These are phyloP conservation scores for Syncephalastrum racemosum DNA, from an alignment of 371 early-diverging fungal species.

Conservation along the genomic window DNA sequence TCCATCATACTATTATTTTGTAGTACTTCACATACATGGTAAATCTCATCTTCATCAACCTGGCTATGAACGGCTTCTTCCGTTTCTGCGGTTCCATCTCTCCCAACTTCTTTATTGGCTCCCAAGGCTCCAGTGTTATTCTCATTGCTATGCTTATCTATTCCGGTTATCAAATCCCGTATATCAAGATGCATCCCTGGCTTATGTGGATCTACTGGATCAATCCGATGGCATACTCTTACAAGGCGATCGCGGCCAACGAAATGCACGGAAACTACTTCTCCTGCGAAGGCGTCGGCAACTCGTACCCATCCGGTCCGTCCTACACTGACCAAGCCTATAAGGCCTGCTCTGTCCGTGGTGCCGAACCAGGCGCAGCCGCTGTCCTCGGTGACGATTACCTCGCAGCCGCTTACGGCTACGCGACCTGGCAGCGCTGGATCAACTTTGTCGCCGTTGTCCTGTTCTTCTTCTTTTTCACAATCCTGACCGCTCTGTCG, in stretches of 20 bases:
- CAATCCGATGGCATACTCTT: constrained; percentile 68
- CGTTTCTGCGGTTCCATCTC: constrained; percentile 58
- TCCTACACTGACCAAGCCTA: constrained; percentile 44
- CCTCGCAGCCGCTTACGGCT: constrained; percentile 39
- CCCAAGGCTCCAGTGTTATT: constrained; percentile 53
- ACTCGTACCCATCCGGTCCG: constrained; percentile 43
- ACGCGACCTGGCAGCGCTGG: constrained; percentile 55
- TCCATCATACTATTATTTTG: neutral
- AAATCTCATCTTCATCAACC: constrained; percentile 35
- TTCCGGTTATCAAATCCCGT: constrained; percentile 63
- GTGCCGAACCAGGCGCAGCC: constrained; percentile 46
- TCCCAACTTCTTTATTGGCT: constrained; percentile 58
- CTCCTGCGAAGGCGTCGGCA: constrained; percentile 35
- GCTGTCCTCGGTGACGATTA: constrained; percentile 55
- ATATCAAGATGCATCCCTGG: constrained; percentile 67
- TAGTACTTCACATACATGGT: constrained; percentile 59
- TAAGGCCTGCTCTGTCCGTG: constrained; percentile 55
- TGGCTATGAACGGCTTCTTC: constrained; percentile 65
- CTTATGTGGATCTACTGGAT: constrained; percentile 74
- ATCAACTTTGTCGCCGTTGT: constrained; percentile 58
- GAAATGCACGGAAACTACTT: constrained; percentile 54
- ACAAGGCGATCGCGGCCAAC: constrained; percentile 65
- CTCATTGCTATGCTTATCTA: constrained; percentile 57
- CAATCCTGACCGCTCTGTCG: constrained; percentile 46
- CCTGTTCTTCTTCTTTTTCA: constrained; percentile 56